phyloP scores from a whole-genome alignment of 164 flowering plant species.

The Nymphaea thermarum region DNA sequence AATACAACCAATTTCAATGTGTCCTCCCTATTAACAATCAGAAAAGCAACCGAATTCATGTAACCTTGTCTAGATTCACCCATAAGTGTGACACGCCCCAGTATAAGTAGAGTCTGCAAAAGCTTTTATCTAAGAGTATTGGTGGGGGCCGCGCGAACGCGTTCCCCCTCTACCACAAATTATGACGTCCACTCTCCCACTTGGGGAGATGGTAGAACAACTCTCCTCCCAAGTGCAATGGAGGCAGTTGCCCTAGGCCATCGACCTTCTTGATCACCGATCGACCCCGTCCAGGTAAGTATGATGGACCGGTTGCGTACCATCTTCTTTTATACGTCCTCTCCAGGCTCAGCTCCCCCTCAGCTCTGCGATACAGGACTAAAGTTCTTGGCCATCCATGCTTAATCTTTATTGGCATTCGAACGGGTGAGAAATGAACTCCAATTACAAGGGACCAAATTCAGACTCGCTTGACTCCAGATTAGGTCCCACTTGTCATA shows the following conservation, averaged over 20 bases:
- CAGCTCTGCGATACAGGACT: too few relatives aligned
- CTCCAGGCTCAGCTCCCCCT: not conserved
- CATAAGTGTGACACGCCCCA: too few relatives aligned
- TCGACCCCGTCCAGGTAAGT: constrained; percentile 8
- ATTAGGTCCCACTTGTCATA: too few relatives aligned
- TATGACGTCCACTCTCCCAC: constrained; percentile 9
- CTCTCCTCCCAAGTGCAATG: constrained; percentile 7
- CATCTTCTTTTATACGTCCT: not conserved
- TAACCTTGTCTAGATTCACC: too few relatives aligned
- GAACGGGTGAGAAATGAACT: too few relatives aligned
- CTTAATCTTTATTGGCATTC: too few relatives aligned
- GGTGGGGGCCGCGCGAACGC: constrained; percentile 8
- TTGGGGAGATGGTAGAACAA: constrained; percentile 6
- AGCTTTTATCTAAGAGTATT: not conserved
- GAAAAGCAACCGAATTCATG: not conserved
- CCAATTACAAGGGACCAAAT: too few relatives aligned
- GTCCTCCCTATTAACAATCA: not conserved
- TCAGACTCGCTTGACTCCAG: too few relatives aligned
- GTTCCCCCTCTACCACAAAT: constrained; percentile 7
- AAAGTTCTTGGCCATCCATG: too few relatives aligned
- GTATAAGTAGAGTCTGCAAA: too few relatives aligned
- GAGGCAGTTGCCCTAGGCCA: constrained; percentile 7
- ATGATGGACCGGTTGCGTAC: not conserved
- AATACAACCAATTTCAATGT: not conserved
- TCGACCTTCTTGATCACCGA: constrained; percentile 4